Evolutionary conservation across 1,284 basidiomycete species (phyloP).

Genomic region (Volvariella surrecta): DNA sequence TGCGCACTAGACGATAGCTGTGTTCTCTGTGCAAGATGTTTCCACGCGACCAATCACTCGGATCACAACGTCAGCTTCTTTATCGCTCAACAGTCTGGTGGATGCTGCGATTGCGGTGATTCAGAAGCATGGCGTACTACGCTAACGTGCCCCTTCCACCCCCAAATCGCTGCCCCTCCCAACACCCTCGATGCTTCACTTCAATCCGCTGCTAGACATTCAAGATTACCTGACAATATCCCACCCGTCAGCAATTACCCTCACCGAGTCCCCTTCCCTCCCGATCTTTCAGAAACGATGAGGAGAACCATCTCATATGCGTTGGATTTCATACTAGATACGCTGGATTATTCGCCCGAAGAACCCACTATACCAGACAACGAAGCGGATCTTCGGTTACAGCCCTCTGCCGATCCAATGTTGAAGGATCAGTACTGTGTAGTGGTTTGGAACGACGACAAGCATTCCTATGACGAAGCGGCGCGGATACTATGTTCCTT

Average conservation of each 20-base stretch:
- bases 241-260: conserved; percentile 53
- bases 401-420: conserved; percentile 68
- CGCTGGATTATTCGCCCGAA: conserved; percentile 79
- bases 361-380: conserved; percentile 63
- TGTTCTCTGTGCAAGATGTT: conserved; percentile 83
- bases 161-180: conserved; percentile 24
- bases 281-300: conserved; percentile 67
- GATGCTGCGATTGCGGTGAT: conserved; percentile 92
- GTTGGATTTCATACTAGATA: conserved; percentile 81
- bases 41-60: conserved; percentile 74
- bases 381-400: conserved; percentile 63
- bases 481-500: conserved; percentile 73
- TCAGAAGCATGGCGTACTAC: conserved; percentile 72
- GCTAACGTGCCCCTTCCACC: conserved; percentile 69
- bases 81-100: conserved; percentile 83
- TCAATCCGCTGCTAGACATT: conserved; percentile 21
- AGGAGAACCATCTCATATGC: conserved; percentile 68
- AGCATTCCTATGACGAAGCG: conserved; percentile 90
- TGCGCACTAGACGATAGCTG: conserved; percentile 85
- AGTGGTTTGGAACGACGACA: conserved; percentile 96
- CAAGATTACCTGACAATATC: conserved; percentile 28
- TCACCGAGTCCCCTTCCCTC: conserved; percentile 44
- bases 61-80: conserved; percentile 90
- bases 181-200: conserved; percentile 26
- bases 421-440: conserved; percentile 78